Evolutionary conservation across 2,329 filamentous ascomycete genomes (phyloP).

Genomic region (Byssothecium circinans): DNA sequence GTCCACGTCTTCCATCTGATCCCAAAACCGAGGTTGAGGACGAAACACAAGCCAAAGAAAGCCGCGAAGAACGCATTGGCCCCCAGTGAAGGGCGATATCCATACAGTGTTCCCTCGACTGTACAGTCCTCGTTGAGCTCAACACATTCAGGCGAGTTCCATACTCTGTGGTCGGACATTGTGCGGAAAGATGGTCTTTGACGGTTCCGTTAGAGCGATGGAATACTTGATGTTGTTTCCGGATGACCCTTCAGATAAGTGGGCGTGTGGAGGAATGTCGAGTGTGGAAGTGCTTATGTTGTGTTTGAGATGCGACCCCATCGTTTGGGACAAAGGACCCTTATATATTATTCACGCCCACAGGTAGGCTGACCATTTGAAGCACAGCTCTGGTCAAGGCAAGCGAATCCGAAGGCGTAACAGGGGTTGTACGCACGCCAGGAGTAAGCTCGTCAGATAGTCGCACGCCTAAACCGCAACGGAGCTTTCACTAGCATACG

Average conservation of each 20-base stretch:
- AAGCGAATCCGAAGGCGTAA: not conserved
- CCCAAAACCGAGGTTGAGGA: slow-evolving; percentile 54
- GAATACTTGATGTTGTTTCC: too few species aligned
- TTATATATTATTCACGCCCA: too few species aligned
- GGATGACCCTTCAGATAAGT: too few species aligned
- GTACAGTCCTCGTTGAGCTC: slow-evolving; percentile 41
- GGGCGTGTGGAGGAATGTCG: too few species aligned
- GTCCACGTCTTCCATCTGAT: slow-evolving; percentile 59
- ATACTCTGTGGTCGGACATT: too few species aligned
- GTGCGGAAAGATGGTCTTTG: too few species aligned
- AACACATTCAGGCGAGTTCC: not conserved
- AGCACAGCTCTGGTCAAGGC: not conserved
- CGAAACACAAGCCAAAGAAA: slow-evolving; percentile 53
- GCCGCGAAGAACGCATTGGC: slow-evolving; percentile 57
- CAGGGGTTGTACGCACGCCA: not conserved
- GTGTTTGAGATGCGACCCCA: too few species aligned
- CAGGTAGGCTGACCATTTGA: not conserved
- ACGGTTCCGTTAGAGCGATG: too few species aligned
- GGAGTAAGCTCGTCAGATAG: not conserved
- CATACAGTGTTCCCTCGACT: slow-evolving; percentile 53
- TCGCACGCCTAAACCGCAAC: not conserved
- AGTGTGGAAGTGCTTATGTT: too few species aligned
- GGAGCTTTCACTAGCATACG: not conserved
- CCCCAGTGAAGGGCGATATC: slow-evolving; percentile 56
- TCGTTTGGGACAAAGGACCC: too few species aligned